Evolutionary conservation across 2,329 filamentous ascomycete genomes (phyloP), one percentile per base, ranked within the genome.

Genomic region (Curvularia sp.): DNA sequence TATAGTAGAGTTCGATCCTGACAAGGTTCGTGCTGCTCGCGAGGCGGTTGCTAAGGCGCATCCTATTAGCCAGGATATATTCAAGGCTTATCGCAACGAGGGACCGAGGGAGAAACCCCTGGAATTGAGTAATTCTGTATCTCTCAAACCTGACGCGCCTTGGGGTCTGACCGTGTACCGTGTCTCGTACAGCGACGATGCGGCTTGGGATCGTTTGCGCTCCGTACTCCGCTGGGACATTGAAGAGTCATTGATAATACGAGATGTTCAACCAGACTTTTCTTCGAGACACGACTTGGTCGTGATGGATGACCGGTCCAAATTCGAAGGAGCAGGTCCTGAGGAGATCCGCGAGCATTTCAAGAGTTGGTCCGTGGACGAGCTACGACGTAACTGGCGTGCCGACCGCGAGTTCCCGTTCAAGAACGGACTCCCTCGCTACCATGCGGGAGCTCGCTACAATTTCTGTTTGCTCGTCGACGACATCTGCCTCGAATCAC

Each of bases 351-450:
- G 41, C 28, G 20, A 52, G 49, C 49, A 52, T 35, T 52, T 52
- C 20, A 7, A 52, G 6, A 35, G 26, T n/a, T 52, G 39, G 49
- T 22, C 49, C 9, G 28, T 52, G 30, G 49, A 44, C 18, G 39
- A 52, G 30, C 41, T 52, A 52, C 49, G 22, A 35, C 49, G 49
- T 52, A 52, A 52, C 28, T 52, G 39, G 20, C 49, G 49, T 52
- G 30, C 28, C 41, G 41, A 52, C 30, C 28, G 30, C 28, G 30
- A 44, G 49, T 20, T 28, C 8, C 39, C 26, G 28, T 20, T 28
- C 7, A 26, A 44, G 39, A 20, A 44, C 20, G 20, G 26, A 26
- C 2, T 2, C 4, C 22, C 22, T 22, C 22, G 22, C 22, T 33
- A 15, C 13, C 41, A 13, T 10, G 30, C 49, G 44, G 39, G 49